Percentiles rank a stretch among this genome's conserved stretches.
phyloP scores from a whole-genome alignment of 805 yeast genomes.

The Hanseniaspora clermontiae region DNA sequence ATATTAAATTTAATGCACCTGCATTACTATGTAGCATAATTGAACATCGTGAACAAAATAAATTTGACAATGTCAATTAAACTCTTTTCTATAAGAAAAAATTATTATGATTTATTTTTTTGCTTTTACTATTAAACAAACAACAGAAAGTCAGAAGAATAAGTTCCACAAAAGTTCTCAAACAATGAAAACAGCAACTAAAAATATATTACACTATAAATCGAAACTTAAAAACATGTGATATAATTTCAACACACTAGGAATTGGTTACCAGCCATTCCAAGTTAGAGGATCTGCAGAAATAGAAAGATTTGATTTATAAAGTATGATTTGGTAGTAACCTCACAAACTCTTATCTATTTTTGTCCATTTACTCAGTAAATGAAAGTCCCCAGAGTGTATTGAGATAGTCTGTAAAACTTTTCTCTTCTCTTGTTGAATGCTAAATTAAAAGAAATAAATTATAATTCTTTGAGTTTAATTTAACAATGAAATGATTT shows the following conservation, averaged over 20 bases:
- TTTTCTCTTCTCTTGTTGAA: conserved; percentile 13
- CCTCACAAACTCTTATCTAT: conserved; percentile 4
- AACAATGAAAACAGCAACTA: not conserved
- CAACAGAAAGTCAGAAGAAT: conserved; percentile 2
- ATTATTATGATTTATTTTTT: not conserved
- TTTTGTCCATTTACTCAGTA: conserved; percentile 8
- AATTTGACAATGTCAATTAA: not conserved
- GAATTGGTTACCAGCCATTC: conserved; percentile 33
- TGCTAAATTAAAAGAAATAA: conserved; percentile 1
- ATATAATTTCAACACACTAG: conserved; percentile 26
- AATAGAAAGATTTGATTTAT: conserved; percentile 18
- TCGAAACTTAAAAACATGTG: not conserved
- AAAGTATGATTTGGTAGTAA: not conserved
- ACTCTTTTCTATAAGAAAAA: not conserved
- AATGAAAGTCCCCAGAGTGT: conserved; percentile 13
- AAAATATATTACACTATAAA: not conserved
- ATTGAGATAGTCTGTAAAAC: conserved; percentile 9
- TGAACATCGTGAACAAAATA: not conserved
- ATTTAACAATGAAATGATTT: not conserved
- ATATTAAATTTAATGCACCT: conserved; percentile 10
- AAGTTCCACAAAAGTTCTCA: not conserved
- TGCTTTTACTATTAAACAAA: not conserved
- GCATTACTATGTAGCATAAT: conserved; percentile 1
- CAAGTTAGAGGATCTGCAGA: conserved; percentile 30
- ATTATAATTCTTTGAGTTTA: not conserved